phyloP scores from a whole-genome alignment of 2,329 filamentous ascomycete genomes.

The Trichoderma polysporum region DNA sequence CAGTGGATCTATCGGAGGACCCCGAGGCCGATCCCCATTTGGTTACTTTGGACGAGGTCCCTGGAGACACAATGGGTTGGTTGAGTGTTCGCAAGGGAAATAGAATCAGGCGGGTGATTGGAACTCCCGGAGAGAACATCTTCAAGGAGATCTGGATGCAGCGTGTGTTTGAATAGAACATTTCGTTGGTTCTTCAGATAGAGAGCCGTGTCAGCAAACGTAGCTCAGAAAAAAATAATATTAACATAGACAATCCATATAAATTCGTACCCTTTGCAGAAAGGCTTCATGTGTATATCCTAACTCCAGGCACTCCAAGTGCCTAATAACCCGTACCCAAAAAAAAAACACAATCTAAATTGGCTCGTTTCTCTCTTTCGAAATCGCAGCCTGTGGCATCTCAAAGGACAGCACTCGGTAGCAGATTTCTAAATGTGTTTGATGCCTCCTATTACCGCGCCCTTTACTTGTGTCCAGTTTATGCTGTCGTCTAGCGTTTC shows the following conservation, averaged over 20 bases:
- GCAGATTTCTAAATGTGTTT: constrained; percentile 62
- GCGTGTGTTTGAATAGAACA: constrained; percentile 56
- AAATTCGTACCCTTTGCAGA: constrained; percentile 22
- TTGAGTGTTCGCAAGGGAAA: constrained; percentile 73
- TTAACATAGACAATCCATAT: constrained; percentile 19
- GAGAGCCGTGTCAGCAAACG: constrained; percentile 23
- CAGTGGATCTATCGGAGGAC: constrained; percentile 41
- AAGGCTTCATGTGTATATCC: constrained; percentile 7
- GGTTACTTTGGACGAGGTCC: constrained; percentile 49
- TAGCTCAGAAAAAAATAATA: constrained; percentile 1
- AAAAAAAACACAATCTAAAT: not conserved
- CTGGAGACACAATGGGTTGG: constrained; percentile 76
- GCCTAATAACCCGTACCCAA: not conserved
- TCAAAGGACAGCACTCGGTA: constrained; percentile 26
- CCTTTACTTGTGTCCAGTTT: constrained; percentile 88
- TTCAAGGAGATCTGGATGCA: constrained; percentile 68
- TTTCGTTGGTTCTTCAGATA: not conserved
- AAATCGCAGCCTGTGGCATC: not conserved
- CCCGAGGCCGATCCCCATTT: constrained; percentile 42
- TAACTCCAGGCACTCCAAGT: constrained; percentile 12
- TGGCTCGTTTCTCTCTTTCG: not conserved
- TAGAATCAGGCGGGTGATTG: constrained; percentile 71
- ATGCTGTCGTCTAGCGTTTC: constrained; percentile 87
- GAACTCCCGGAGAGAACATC: constrained; percentile 63
- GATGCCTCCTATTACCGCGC: constrained; percentile 77